A percentile compares a stretch with the other conserved stretches of the same genome.
Evolutionary conservation across 352 stramenopile species (phyloP).

Genomic region (Peronosclerospora sorghi): DNA sequence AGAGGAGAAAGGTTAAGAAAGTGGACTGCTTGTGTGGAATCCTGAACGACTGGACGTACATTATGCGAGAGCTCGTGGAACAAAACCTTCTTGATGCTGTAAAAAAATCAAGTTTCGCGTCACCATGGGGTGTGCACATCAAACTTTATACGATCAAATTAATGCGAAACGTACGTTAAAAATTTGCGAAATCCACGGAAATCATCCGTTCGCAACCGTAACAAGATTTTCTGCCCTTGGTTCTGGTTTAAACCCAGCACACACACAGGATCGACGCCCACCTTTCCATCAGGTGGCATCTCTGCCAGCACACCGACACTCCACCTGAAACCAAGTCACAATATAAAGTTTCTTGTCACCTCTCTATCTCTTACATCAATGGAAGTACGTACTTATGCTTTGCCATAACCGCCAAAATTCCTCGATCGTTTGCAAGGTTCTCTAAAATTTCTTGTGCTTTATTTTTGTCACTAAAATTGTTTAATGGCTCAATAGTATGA

Average conservation of each 20-base stretch:
- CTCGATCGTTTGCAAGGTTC: slow-evolving; percentile 75
- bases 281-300: slow-evolving; percentile 87
- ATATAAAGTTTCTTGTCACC: neutral
- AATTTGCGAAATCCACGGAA: slow-evolving; percentile 88
- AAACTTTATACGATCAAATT: neutral
- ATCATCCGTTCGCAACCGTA: slow-evolving; percentile 91
- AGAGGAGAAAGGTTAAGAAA: too few species aligned
- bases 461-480: slow-evolving; percentile 39
- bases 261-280: slow-evolving; percentile 79
- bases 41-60: slow-evolving; percentile 36
- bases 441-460: slow-evolving; percentile 73
- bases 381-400: slow-evolving; percentile 64
- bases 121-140: neutral
- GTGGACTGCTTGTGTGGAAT: too few species aligned
- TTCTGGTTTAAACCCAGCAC: slow-evolving; percentile 92
- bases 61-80: slow-evolving; percentile 94
- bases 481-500: slow-evolving; percentile 55
- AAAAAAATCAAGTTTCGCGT: neutral
- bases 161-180: slow-evolving; percentile 46
- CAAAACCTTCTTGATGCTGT: slow-evolving; percentile 87
- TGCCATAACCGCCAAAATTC: slow-evolving; percentile 79
- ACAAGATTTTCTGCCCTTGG: slow-evolving; percentile 89
- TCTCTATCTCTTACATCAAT: neutral
- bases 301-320: slow-evolving; percentile 77
- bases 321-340: slow-evolving; percentile 72